Evolutionary conservation across 352 stramenopile genomes (phyloP).

Genomic region (Phytophthora rubi): DNA sequence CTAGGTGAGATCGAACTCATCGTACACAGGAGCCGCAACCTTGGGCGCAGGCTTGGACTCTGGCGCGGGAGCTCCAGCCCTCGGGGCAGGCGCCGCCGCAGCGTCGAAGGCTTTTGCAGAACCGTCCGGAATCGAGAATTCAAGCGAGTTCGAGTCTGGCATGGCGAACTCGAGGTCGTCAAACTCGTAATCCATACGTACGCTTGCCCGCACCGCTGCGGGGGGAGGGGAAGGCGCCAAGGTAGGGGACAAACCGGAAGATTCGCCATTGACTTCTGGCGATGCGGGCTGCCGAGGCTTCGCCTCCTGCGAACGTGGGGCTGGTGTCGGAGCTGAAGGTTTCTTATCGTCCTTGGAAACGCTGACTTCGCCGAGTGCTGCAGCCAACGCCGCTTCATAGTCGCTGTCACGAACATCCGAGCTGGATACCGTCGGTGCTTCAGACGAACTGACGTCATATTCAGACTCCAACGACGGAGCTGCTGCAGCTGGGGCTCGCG

Average conservation of each 20-base stretch:
- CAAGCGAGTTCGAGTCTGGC: conserved; percentile 43
- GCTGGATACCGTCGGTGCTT: conserved; percentile 18
- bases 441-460: conserved; percentile 33
- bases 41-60: conserved; percentile 21
- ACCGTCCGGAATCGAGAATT: conserved; percentile 39
- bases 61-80: conserved; percentile 22
- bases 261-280: conserved; percentile 3
- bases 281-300: conserved; percentile 11
- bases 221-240: conserved; percentile 21
- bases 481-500: conserved; percentile 15
- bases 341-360: conserved; percentile 34
- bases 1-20: conserved; percentile 84
- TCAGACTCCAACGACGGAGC: conserved; percentile 26
- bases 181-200: conserved; percentile 63
- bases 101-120: conserved; percentile 28
- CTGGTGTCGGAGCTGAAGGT: background rate
- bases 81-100: conserved; percentile 24
- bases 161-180: conserved; percentile 74
- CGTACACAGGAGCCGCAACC: conserved; percentile 42
- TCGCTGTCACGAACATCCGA: conserved; percentile 39
- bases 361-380: conserved; percentile 38
- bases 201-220: conserved; percentile 30
- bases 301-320: conserved; percentile 1
- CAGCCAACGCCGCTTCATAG: conserved; percentile 40
- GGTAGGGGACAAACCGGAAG: conserved; percentile 21